Percentiles rank a stretch among this genome's conserved stretches.
Conservation (phyloP, 1,284 basidiomycete genomes). For the Wolfiporia cocos region DNA sequence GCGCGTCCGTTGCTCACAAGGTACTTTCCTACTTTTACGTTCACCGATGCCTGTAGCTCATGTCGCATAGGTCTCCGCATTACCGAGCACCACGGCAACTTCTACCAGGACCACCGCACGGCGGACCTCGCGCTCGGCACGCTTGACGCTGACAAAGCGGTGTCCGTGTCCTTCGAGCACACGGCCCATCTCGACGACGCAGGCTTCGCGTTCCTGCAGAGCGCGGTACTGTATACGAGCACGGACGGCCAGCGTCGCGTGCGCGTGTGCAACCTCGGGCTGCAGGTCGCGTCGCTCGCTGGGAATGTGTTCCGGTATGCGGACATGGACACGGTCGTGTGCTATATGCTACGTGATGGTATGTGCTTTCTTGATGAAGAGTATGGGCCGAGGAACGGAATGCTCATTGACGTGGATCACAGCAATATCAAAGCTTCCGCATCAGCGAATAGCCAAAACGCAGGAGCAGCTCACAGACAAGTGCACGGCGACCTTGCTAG, state of each 20-base stretch:
- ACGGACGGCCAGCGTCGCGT: constrained; percentile 79
- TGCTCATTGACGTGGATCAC: constrained; percentile 5
- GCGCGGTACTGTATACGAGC: constrained; percentile 89
- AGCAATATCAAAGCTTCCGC: constrained; percentile 68
- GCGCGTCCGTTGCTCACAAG: constrained; percentile 83
- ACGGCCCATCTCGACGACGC: constrained; percentile 70
- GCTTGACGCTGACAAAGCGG: constrained; percentile 78
- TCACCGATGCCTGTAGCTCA: constrained; percentile 5
- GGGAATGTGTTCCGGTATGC: constrained; percentile 92
- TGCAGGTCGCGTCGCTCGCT: constrained; percentile 79
- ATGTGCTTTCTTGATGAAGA: constrained; percentile 19
- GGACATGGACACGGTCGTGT: constrained; percentile 84
- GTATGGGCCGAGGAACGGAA: too few relatives aligned
- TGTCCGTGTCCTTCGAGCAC: constrained; percentile 64
- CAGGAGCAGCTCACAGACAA: constrained; percentile 83
- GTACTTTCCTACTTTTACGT: constrained; percentile 33
- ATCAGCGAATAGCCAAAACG: constrained; percentile 68
- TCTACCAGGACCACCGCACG: constrained; percentile 68
- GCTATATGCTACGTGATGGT: constrained; percentile 80
- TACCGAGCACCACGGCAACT: constrained; percentile 75
- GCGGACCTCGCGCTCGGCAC: constrained; percentile 81
- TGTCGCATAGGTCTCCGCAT: constrained; percentile 59
- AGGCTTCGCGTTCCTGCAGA: constrained; percentile 81
- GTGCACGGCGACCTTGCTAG: constrained; percentile 80
- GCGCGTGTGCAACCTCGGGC: constrained; percentile 78